Percentiles rank a stretch among this genome's conserved stretches.
phyloP scores from a whole-genome alignment of 352 stramenopile genomes.

The Phytopythium kandeliae region DNA sequence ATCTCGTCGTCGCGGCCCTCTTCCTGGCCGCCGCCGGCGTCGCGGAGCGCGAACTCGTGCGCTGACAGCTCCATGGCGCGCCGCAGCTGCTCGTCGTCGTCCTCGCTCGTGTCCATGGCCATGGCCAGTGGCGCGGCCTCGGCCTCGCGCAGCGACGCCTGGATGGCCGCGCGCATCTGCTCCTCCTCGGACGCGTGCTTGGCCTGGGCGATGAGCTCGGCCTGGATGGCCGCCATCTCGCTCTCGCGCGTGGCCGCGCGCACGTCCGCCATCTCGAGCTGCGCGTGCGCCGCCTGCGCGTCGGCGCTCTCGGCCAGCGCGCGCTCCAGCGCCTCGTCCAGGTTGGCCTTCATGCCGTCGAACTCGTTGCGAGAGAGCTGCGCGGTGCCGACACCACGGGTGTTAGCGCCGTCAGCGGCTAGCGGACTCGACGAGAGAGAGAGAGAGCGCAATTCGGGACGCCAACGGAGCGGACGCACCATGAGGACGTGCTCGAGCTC shows the following conservation, averaged over 20 bases:
- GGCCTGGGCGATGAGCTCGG: conserved; percentile 58
- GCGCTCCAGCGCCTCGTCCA: conserved; percentile 71
- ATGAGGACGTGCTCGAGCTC: conserved; percentile 66
- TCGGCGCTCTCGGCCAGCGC: conserved; percentile 40
- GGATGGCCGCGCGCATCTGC: conserved; percentile 60
- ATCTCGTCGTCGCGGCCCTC: conserved; percentile 61
- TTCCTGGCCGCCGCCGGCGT: not conserved
- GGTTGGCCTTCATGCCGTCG: conserved; percentile 63
- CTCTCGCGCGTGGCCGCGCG: conserved; percentile 55
- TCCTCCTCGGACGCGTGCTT: conserved; percentile 73
- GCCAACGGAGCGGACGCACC: conserved; percentile 28
- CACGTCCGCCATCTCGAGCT: conserved; percentile 38
- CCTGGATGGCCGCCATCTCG: conserved; percentile 72
- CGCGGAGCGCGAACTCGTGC: conserved; percentile 32
- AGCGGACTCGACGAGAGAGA: too few species aligned
- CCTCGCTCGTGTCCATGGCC: too few species aligned
- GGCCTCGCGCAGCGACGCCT: conserved; percentile 42
- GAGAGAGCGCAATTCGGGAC: too few species aligned
- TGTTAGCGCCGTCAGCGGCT: too few species aligned
- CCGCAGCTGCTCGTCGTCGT: conserved; percentile 62
- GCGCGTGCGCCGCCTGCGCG: not conserved
- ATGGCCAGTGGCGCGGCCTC: not conserved
- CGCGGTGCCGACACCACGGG: conserved; percentile 6
- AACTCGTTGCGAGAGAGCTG: conserved; percentile 74
- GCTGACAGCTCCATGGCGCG: conserved; percentile 54